Percentiles rank a stretch among this genome's conserved stretches.
These are phyloP conservation scores for Hirschfeldia incana DNA, from an alignment of 345 rosid genomes.

Conservation along the genomic window DNA sequence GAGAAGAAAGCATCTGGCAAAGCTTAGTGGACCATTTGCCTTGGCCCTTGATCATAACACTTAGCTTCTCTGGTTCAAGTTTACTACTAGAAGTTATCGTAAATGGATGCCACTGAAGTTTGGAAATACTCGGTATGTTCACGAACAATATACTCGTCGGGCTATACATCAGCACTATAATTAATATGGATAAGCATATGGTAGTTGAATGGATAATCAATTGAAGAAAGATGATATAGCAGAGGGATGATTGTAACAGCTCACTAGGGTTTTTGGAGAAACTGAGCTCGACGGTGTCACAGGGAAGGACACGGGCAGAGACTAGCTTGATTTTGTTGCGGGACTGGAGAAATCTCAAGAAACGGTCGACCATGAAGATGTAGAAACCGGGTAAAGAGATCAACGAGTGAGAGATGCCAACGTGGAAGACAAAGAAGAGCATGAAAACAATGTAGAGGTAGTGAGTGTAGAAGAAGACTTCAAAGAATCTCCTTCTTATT, in stretches of 20 bases:
- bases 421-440: constrained; percentile 67
- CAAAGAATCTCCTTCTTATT: constrained; percentile 60
- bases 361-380: constrained; percentile 77
- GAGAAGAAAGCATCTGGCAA: constrained; percentile 54
- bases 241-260: constrained; percentile 2
- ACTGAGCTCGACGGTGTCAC: constrained; percentile 61
- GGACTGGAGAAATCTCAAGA: constrained; percentile 71
- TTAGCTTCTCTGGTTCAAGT: constrained; percentile 62
- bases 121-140: constrained; percentile 76
- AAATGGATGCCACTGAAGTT: constrained; percentile 93
- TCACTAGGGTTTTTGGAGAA: constrained; percentile 66
- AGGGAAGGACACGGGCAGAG: constrained; percentile 66
- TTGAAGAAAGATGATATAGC: not conserved
- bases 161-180: constrained; percentile 59
- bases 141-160: constrained; percentile 69
- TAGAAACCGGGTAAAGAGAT: constrained; percentile 73
- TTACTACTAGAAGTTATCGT: constrained; percentile 72
- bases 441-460: constrained; percentile 67
- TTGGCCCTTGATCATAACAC: constrained; percentile 64
- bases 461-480: constrained; percentile 77
- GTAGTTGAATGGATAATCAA: not conserved
- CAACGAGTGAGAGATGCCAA: constrained; percentile 54
- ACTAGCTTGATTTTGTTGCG: constrained; percentile 45
- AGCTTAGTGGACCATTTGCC: constrained; percentile 81
- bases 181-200: not conserved